A percentile compares a stretch with the other conserved stretches of the same genome.
Evolutionary conservation across 805 yeast genomes (phyloP).

Genomic region (Zygosaccharomyces gambellarensis): DNA sequence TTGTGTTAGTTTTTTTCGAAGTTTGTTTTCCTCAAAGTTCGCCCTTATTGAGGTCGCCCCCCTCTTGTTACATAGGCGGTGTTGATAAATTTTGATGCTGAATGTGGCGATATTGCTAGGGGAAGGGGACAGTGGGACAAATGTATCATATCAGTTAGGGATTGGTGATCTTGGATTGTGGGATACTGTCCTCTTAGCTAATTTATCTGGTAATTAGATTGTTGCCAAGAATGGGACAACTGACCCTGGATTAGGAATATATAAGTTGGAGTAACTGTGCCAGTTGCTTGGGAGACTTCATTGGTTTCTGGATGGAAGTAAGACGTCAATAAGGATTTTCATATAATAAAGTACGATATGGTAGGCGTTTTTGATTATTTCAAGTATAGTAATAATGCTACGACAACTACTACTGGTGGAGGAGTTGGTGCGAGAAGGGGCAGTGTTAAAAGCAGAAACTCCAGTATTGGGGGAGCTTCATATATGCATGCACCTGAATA

Average conservation of each 20-base stretch:
- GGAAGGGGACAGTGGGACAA: background rate
- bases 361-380: constrained; percentile 1
- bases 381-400: background rate
- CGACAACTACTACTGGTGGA: background rate
- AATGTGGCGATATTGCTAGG: background rate
- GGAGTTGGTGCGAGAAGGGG: background rate
- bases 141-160: background rate
- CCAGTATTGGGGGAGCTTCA: constrained; percentile 10
- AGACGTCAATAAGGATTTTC: background rate
- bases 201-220: background rate
- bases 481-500: constrained; percentile 15
- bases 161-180: background rate
- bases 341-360: background rate
- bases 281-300: too few species aligned
- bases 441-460: background rate
- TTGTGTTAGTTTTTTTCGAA: too few species aligned
- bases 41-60: too few species aligned
- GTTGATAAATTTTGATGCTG: too few species aligned
- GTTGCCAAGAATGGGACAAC: background rate
- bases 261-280: background rate
- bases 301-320: too few species aligned
- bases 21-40: too few species aligned
- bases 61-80: too few species aligned
- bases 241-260: background rate
- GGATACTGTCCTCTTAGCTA: background rate